Evolutionary conservation across 345 rosid species (phyloP).

Genomic region (Trapa incisa): DNA sequence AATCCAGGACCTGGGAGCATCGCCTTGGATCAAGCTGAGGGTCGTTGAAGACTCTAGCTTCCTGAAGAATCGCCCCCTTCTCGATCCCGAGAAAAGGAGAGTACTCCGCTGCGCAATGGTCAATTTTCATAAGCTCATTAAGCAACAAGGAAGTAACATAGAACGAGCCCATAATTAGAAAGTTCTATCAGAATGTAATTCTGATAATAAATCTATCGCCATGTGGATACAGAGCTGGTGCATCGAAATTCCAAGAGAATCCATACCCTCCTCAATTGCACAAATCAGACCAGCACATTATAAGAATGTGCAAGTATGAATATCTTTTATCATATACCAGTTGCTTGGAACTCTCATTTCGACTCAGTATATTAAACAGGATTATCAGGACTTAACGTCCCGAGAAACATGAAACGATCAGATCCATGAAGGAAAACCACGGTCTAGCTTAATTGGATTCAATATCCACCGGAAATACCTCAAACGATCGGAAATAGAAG

Average conservation of each 20-base stretch:
- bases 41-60: constrained; percentile 93
- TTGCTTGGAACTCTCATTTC: not conserved
- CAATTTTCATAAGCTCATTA: not conserved
- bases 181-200: no score
- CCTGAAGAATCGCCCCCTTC: constrained; percentile 98
- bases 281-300: no score
- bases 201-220: no score
- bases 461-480: not conserved
- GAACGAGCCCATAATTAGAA: not conserved
- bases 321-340: not conserved
- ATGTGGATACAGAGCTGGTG: no score
- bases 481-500: not conserved
- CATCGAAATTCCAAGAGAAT: no score
- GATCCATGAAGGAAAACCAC: not conserved
- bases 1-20: constrained; percentile 76
- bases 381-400: not conserved
- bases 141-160: not conserved
- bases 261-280: no score
- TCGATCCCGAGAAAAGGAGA: constrained; percentile 93
- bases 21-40: constrained; percentile 94
- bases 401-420: not conserved
- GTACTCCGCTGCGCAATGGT: constrained; percentile 50
- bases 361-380: not conserved
- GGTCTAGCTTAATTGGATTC: not conserved
- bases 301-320: no score